Percentiles rank a stretch among this genome's conserved stretches.
phyloP scores from a whole-genome alignment of 192 early-diverging fungal species.

The Chytriomyces hyalinus region DNA sequence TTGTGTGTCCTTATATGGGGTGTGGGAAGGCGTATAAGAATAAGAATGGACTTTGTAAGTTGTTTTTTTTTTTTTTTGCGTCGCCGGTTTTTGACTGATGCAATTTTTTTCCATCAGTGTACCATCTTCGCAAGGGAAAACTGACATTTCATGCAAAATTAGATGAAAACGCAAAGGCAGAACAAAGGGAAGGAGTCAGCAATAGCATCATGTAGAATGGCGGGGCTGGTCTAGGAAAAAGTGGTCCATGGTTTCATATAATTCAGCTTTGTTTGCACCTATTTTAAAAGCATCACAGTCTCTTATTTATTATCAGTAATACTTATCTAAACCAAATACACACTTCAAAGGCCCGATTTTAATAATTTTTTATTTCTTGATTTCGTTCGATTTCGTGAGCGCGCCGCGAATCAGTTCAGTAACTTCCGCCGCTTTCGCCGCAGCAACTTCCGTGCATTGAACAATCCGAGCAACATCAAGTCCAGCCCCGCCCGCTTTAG shows the following conservation, averaged over 20 bases:
- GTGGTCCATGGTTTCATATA: too few species aligned
- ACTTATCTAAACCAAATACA: too few species aligned
- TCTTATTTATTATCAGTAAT: too few species aligned
- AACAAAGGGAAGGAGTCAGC: too few species aligned
- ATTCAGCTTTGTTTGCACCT: too few species aligned
- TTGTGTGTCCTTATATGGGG: slow-evolving; percentile 29
- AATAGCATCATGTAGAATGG: too few species aligned
- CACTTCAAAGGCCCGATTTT: too few species aligned
- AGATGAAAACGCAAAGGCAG: slow-evolving; percentile 14
- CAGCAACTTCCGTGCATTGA: slow-evolving; percentile 82
- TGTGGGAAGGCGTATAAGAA: slow-evolving; percentile 38
- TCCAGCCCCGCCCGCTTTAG: slow-evolving; percentile 89
- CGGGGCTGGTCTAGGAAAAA: too few species aligned
- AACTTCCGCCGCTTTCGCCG: slow-evolving; percentile 73
- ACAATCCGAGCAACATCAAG: slow-evolving; percentile 76
- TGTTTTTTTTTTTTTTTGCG: neutral
- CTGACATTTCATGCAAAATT: slow-evolving; percentile 24
- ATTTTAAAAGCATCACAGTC: too few species aligned
- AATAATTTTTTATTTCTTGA: too few species aligned
- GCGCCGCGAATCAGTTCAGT: slow-evolving; percentile 81
- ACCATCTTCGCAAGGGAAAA: slow-evolving; percentile 29
- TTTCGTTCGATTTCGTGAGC: slow-evolving; percentile 45
- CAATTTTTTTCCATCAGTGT: slow-evolving; percentile 4
- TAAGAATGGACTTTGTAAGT: slow-evolving; percentile 37
- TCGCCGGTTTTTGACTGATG: neutral